These are phyloP conservation scores for Hirsutella thompsonii DNA, from an alignment of 2,329 filamentous ascomycete genomes.

Conservation along the genomic window DNA sequence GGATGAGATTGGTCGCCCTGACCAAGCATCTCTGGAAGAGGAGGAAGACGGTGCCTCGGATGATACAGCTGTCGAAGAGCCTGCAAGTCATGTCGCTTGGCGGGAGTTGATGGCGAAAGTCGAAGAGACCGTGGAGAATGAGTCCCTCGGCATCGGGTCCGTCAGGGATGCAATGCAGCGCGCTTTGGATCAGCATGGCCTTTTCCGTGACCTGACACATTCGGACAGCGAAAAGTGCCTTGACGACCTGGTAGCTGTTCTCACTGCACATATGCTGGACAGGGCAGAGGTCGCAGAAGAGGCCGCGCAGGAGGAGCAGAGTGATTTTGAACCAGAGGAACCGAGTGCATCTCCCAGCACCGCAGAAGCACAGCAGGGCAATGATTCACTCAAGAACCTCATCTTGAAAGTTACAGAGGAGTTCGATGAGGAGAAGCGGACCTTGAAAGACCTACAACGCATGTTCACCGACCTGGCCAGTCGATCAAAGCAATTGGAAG, in stretches of 20 bases:
- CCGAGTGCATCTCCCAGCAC: neutral
- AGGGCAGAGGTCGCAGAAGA: slow-evolving; percentile 9
- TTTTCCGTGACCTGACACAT: slow-evolving; percentile 30
- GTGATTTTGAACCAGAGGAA: neutral
- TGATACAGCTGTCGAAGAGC: slow-evolving; percentile 8
- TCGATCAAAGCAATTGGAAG: slow-evolving; percentile 14
- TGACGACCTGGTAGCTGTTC: slow-evolving; percentile 34
- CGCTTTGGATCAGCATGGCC: slow-evolving; percentile 40
- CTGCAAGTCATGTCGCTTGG: slow-evolving; percentile 30
- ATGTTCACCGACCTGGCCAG: slow-evolving; percentile 36
- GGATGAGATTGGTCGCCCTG: neutral
- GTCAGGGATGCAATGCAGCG: slow-evolving; percentile 42
- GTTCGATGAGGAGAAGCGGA: slow-evolving; percentile 25
- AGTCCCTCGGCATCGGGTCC: slow-evolving; percentile 36
- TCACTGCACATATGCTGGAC: slow-evolving; percentile 21
- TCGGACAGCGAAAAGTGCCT: slow-evolving; percentile 35
- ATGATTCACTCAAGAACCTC: slow-evolving; percentile 29
- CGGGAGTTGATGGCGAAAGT: slow-evolving; percentile 40
- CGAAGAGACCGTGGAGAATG: slow-evolving; percentile 44
- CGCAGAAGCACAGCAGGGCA: slow-evolving; percentile 5
- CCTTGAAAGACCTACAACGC: slow-evolving; percentile 35
- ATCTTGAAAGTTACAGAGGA: slow-evolving; percentile 37
- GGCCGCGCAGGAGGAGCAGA: slow-evolving; percentile 7
- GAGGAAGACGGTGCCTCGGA: slow-evolving; percentile 8
- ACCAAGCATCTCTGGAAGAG: slow-evolving; percentile 10